Conservation (phyloP, 169 alveolate species). For the Eimeria sp. region DNA sequence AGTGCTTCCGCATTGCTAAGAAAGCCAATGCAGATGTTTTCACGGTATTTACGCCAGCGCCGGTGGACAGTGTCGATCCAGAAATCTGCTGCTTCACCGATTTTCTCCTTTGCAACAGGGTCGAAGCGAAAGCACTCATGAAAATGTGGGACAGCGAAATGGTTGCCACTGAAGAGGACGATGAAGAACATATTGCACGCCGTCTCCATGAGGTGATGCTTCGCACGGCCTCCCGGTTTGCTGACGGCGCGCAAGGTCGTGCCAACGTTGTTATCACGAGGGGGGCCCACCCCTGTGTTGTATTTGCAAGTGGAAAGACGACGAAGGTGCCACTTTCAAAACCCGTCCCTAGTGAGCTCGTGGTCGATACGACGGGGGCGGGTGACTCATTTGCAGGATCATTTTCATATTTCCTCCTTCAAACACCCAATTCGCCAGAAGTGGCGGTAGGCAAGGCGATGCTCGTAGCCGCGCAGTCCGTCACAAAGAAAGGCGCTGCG, state of each 20-base stretch:
- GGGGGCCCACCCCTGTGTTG: constrained; percentile 52
- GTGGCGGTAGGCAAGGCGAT: constrained; percentile 74
- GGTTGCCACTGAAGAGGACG: not conserved
- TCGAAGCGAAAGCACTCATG: constrained; percentile 71
- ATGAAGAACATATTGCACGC: constrained; percentile 43
- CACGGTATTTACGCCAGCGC: constrained; percentile 83
- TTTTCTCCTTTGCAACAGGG: constrained; percentile 67
- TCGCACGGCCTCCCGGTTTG: constrained; percentile 31
- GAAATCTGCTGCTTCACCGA: constrained; percentile 79
- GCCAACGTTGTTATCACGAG: constrained; percentile 67
- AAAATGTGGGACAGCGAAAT: constrained; percentile 15
- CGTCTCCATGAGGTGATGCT: constrained; percentile 41
- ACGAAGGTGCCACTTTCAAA: constrained; percentile 55
- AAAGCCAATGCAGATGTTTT: constrained; percentile 38
- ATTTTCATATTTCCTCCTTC: constrained; percentile 67
- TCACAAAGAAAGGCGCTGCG: constrained; percentile 75
- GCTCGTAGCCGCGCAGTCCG: constrained; percentile 80
- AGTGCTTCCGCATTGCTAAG: constrained; percentile 76
- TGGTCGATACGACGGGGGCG: constrained; percentile 85
- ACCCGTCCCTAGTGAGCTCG: constrained; percentile 22
- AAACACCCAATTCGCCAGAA: constrained; percentile 1
- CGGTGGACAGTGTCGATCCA: constrained; percentile 74
- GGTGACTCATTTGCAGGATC: constrained; percentile 85
- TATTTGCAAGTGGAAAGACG: constrained; percentile 30
- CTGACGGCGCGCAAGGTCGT: constrained; percentile 40